Base-by-base conservation (phyloP, 192 early-diverging fungal species). In the Martensiomyces pterosporus region DNA sequence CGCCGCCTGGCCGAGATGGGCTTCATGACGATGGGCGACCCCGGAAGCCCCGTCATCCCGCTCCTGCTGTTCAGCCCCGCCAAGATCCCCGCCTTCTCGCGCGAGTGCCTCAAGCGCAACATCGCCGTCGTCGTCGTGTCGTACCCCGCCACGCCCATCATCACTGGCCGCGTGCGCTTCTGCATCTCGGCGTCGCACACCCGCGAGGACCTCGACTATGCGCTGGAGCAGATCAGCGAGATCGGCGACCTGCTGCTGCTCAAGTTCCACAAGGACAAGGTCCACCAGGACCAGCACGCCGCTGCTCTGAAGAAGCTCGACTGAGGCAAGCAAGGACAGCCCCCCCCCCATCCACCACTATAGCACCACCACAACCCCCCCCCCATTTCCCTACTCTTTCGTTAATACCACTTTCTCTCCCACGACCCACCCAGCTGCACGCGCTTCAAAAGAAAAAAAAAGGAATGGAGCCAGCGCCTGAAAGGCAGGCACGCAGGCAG, bases 121-220 rank as follows among this genome's bases (percentile, higher is more conserved):
- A 86, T 99, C 47, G 92, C 93, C 16, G 90, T 96, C 12, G 93
- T 95, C 16, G 96, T 99, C 1, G 96, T 99, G 3, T 93, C 90
- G 33, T 93, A 94, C 67, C 96, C 94, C 3, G 96, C 94, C 9
- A 99, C 96, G 4, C 92, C 96, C n/a, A 94, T 96, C 49, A 91
- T 99, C 54, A 89, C 89, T 1, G 85, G 85, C 3, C 81, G 95
- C 39, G 93, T 95, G 26, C 77, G 95, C 39, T 94, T 98, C 82
- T 98, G 95, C 71, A 75, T 98, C 42, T 87, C 84, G 43, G 88
- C 93, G 1, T 82, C 93, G n/a, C 95, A 98, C 51, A 91, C 91
- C 1, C 84, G 86, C 58, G 90, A 91, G 53, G 95, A 98, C 62
- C 64, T 98, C 44, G 85, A 89, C 58, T 75, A 80, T 63, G 84